Evolutionary conservation across 2,329 filamentous ascomycete genomes (phyloP).

Genomic region (Spiromastix sp.): DNA sequence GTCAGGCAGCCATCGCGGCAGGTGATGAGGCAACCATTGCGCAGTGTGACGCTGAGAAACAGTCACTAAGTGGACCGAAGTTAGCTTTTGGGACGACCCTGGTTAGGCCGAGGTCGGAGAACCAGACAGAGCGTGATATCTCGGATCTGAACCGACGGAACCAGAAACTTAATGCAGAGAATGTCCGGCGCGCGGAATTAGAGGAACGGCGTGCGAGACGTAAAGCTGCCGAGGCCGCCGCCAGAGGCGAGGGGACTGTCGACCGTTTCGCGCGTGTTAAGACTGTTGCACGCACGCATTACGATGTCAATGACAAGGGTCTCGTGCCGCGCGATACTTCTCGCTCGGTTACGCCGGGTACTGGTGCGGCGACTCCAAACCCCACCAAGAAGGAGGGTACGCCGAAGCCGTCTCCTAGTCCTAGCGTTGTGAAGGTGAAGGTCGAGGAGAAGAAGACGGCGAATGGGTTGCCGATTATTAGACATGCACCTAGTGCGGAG

Average conservation of each 20-base stretch:
- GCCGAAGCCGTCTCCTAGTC: slow-evolving; percentile 34
- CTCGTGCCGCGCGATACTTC: slow-evolving; percentile 30
- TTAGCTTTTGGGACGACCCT: slow-evolving; percentile 63
- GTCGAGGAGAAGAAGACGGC: slow-evolving; percentile 31
- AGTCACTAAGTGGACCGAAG: slow-evolving; percentile 44
- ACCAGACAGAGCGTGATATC: slow-evolving; percentile 64
- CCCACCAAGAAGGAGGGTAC: slow-evolving; percentile 43
- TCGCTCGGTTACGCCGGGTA: slow-evolving; percentile 39
- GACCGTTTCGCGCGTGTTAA: slow-evolving; percentile 50
- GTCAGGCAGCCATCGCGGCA: slow-evolving; percentile 54
- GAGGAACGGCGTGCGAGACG: slow-evolving; percentile 60
- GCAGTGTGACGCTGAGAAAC: slow-evolving; percentile 39
- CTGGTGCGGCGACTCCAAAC: slow-evolving; percentile 44
- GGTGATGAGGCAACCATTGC: slow-evolving; percentile 52
- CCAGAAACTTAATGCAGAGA: slow-evolving; percentile 72
- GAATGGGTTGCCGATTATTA: slow-evolving; percentile 55
- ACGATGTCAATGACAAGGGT: slow-evolving; percentile 48
- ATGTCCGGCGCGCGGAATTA: slow-evolving; percentile 81
- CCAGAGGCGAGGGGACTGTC: slow-evolving; percentile 50
- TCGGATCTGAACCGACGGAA: slow-evolving; percentile 77
- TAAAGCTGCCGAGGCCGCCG: slow-evolving; percentile 50
- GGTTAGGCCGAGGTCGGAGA: slow-evolving; percentile 44
- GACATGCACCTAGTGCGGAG: slow-evolving; percentile 71
- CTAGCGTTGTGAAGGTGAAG: slow-evolving; percentile 12
- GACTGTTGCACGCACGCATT: slow-evolving; percentile 57